These are phyloP conservation scores for Inosperma sp. DNA, from an alignment of 768 basidiomycete species.

Conservation along the genomic window DNA sequence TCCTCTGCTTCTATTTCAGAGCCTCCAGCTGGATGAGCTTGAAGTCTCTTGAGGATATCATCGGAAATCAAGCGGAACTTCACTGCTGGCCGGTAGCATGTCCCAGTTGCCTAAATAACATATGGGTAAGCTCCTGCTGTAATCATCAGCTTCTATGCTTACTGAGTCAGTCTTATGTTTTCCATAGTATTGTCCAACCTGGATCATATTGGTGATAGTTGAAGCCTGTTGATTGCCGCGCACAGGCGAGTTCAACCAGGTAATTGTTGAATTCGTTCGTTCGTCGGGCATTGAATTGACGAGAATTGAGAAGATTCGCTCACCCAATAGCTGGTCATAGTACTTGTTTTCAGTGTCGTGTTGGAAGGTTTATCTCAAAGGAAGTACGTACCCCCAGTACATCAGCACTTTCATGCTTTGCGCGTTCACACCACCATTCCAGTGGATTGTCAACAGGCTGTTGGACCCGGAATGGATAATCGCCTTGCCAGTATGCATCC, in stretches of 20 bases:
- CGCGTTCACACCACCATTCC: background rate
- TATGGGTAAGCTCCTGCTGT: no score
- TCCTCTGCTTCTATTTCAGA: background rate
- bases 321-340: no score
- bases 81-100: background rate
- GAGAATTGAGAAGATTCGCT: no score
- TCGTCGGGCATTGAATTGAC: slow-evolving; percentile 30
- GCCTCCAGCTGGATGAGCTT: background rate
- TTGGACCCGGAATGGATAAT: background rate
- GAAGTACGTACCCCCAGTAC: background rate
- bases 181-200: slow-evolving; percentile 10
- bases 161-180: no score
- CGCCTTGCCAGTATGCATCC: background rate
- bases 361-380: no score
- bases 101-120: no score
- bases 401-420: background rate
- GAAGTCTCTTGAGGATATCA: background rate
- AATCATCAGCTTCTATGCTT: background rate
- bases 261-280: slow-evolving; percentile 15
- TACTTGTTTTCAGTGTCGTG: no score
- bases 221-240: slow-evolving; percentile 16
- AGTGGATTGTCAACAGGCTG: background rate
- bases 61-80: background rate
- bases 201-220: slow-evolving; percentile 13
- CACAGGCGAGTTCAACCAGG: slow-evolving; percentile 24